Evolutionary conservation across 2,329 filamentous ascomycete genomes (phyloP).

Genomic region (Anisogramma anomala): DNA sequence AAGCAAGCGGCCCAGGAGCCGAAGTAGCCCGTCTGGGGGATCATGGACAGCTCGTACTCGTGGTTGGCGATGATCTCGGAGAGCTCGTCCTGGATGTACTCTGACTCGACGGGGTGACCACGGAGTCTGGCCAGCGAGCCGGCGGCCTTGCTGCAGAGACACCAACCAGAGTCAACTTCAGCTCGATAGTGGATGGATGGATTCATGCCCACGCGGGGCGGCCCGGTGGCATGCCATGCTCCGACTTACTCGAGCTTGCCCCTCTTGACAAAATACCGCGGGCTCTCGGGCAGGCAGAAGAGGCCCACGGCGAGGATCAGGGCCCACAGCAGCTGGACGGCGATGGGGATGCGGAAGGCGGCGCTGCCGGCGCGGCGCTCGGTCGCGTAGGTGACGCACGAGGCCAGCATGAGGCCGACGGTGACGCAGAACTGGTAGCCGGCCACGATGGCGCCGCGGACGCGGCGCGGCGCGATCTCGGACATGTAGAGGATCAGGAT

Average conservation of each 20-base stretch:
- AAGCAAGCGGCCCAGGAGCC: constrained; percentile 49
- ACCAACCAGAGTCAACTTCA: not conserved
- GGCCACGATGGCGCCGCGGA: constrained; percentile 60
- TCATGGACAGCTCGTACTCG: constrained; percentile 52
- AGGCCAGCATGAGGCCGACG: constrained; percentile 57
- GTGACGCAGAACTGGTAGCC: constrained; percentile 72
- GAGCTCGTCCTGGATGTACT: constrained; percentile 57
- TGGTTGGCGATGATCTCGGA: constrained; percentile 65
- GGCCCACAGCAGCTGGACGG: constrained; percentile 48
- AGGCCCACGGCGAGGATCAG: constrained; percentile 27
- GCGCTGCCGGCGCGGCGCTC: constrained; percentile 45
- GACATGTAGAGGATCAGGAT: constrained; percentile 71
- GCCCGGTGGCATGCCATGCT: no score
- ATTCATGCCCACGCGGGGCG: no score
- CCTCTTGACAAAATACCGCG: constrained; percentile 61
- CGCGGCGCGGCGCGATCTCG: constrained; percentile 56
- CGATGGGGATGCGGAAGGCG: constrained; percentile 62
- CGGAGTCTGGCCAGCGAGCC: constrained; percentile 47
- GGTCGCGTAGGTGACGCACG: constrained; percentile 57
- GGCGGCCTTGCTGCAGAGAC: constrained; percentile 33
- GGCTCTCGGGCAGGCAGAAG: constrained; percentile 44
- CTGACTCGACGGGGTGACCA: constrained; percentile 52
- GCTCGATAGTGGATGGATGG: no score
- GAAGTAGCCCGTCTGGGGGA: constrained; percentile 46
- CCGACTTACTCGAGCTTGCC: constrained; percentile 41